phyloP scores from a whole-genome alignment of 2,329 filamentous ascomycete species.

The Hymenoscyphus albidus region DNA sequence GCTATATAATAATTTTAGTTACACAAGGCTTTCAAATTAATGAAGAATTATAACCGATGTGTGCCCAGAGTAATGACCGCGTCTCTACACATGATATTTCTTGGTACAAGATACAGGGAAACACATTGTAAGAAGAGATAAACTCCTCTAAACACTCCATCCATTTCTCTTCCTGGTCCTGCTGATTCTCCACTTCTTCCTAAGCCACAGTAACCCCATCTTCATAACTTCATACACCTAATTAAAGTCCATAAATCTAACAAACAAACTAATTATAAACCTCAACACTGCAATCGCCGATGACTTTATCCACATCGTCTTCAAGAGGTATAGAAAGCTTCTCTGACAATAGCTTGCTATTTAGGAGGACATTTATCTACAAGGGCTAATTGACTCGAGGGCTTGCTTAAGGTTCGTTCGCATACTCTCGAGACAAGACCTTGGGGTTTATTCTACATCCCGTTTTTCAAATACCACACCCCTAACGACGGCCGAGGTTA shows the following conservation, averaged over 20 bases:
- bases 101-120: too few relatives aligned
- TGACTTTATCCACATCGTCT: slow-evolving; percentile 34
- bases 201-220: slow-evolving; percentile 8
- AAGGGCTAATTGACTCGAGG: slow-evolving; percentile 26
- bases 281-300: slow-evolving; percentile 32
- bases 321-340: slow-evolving; percentile 17
- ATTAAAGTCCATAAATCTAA: slow-evolving; percentile 43
- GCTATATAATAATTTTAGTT: too few relatives aligned
- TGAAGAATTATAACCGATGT: too few relatives aligned
- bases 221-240: slow-evolving; percentile 47
- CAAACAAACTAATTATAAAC: slow-evolving; percentile 42
- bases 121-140: too few relatives aligned
- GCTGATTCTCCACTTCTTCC: slow-evolving; percentile 26
- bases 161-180: slow-evolving; percentile 18
- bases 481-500: slow-evolving; percentile 47
- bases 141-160: background rate
- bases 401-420: slow-evolving; percentile 19
- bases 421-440: slow-evolving; percentile 26
- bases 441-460: slow-evolving; percentile 33
- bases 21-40: too few relatives aligned
- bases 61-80: too few relatives aligned
- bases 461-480: slow-evolving; percentile 49
- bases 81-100: too few relatives aligned
- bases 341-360: slow-evolving; percentile 16
- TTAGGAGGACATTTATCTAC: slow-evolving; percentile 16